Base-by-base conservation (phyloP, 805 yeast species). In the Candida manassasensis region DNA sequence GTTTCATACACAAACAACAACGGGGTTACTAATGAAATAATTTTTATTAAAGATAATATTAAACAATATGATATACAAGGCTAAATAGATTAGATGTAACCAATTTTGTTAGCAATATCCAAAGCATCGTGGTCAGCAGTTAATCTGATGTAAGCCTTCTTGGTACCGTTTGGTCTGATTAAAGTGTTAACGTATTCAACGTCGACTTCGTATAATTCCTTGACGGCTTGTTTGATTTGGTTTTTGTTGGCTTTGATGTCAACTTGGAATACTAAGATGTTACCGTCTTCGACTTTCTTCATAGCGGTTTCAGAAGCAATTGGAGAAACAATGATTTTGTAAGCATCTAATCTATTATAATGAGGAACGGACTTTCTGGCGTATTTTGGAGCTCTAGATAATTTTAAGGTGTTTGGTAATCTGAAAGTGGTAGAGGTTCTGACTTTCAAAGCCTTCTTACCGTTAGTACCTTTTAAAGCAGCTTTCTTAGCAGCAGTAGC, bases 21-120 rank as follows among this genome's bases (percentile, higher is more conserved):
- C n/a, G n/a, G n/a, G n/a, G n/a, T 17, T 21, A 24, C 16, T 19
- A 33, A 19, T 26, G 33, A 30, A 12, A 11, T 19, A 18, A 30
- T 30, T 7, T 19, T 19, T 19, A 30, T 21, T 19, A 30, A 24
- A 24, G 27, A 24, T 24, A 24, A 30, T 30, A 21, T 30, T 19
- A 30, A 30, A 29, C 32, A 29, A 29, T 19, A 29, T 17, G 22
- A 16, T 12, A 30, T 24, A 24, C 27, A 24, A 24, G 27, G 27
- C 27, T 24, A 26, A 32, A 13, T 11, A 18, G 13, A 32, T 22
- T 79, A 90, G 73, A 90, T 83, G 94, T 88, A 89, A 77, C 98
- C 98, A 68, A 90, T 93, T 78, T 93, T 87, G 95, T 89, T 89
- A 70, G 98, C 98, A 72, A 93, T 88, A 72, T 93, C 98, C 69